phyloP scores from a whole-genome alignment of 768 basidiomycete species.

The Amanita phalloides region DNA sequence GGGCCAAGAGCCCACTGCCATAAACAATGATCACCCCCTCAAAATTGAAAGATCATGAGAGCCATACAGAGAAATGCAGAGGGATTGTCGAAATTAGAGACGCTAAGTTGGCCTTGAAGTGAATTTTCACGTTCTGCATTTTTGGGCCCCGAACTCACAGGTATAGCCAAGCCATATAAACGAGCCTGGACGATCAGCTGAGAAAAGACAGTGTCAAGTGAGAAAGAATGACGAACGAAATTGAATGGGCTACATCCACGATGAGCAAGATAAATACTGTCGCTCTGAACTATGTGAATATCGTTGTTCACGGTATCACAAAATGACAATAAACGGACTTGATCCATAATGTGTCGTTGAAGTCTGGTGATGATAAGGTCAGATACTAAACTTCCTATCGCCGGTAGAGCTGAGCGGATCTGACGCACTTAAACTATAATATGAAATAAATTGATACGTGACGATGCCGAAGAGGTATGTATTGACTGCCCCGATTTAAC shows the following conservation, averaged over 20 bases:
- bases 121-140: background rate
- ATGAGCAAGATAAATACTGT: background rate
- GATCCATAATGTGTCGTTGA: background rate
- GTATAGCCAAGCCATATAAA: background rate
- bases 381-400: background rate
- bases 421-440: background rate
- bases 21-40: background rate
- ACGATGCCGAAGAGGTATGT: slow-evolving; percentile 6
- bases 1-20: slow-evolving; percentile 7
- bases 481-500: slow-evolving; percentile 2
- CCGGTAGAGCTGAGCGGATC: background rate
- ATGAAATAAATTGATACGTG: slow-evolving; percentile 5
- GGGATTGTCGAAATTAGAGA: background rate
- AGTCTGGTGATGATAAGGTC: background rate
- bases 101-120: background rate
- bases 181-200: background rate
- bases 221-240: background rate
- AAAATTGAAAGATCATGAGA: background rate
- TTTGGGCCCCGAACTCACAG: background rate
- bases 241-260: slow-evolving; percentile 3
- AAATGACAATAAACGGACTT: background rate
- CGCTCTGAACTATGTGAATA: background rate
- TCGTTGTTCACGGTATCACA: background rate
- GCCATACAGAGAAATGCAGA: background rate
- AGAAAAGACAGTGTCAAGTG: background rate